Base-by-base conservation (phyloP, 2,329 filamentous ascomycete species). In the Penicillium sclerotiorum region DNA sequence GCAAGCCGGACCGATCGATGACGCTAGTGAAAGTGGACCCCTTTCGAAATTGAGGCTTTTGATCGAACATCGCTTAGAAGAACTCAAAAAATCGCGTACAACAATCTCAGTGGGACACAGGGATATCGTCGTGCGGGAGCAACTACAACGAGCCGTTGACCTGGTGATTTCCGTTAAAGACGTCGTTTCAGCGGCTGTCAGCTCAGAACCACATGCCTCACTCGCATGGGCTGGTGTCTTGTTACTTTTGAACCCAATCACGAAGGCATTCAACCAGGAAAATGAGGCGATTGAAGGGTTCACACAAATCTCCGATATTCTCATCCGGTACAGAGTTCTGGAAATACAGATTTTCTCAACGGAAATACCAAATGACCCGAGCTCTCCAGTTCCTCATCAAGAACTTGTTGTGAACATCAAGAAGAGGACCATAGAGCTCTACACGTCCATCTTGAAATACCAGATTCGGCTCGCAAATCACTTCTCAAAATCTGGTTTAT, bases 391-490 rank as follows among this genome's bases (percentile, higher is more conserved):
- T 13, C 22, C 12, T 32, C 4, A 13, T 9, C 12, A 21, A 32
- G 18, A 38, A 22, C 40, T 43, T 18, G 27, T 8, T 11, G 6
- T 9, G 7, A 32, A 25, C 12, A 43, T 43, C 8, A 43, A 18
- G 9, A 20, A 9, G 20, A 25, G 20, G 17, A 43, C 40, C 3
- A 21, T 43, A 15, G 12, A 18, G 15, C 40, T 43, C n/a, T 43
- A 43, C 20, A 25, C 25, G 11, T 8, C 40, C 12, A 30, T 43
- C 20, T 18, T 43, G 17, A 18, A 30, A 9, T 43, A 32, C 15
- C 40, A 43, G 13, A 43, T 43, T 12, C 27, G 40, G 4, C 40
- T 43, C 6, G 28, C 40, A n/a, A 15, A 43, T 6, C 40, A 43
- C 22, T 32, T 32, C 20, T 28, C 27, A 11, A 17, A 30, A 6